phyloP scores from a whole-genome alignment of 768 basidiomycete genomes.

The Phlegmacium glaucopus region DNA sequence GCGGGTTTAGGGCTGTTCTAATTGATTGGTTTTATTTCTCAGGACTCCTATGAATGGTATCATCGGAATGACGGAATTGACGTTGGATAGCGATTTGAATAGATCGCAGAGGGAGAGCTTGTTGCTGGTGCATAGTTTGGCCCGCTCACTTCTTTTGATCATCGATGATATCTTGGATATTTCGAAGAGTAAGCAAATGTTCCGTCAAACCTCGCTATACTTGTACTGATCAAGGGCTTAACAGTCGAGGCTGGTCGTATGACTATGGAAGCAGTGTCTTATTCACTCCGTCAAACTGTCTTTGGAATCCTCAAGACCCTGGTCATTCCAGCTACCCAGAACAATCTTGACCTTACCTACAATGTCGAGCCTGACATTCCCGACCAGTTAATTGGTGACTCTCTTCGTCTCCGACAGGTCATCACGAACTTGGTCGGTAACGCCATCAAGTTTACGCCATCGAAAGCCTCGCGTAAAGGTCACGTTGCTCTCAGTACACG shows the following conservation, averaged over 20 bases:
- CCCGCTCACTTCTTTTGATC: conserved; percentile 88
- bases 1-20: background rate
- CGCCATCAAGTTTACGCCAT: conserved; percentile 95
- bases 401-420: conserved; percentile 89
- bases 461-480: conserved; percentile 74
- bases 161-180: conserved; percentile 99
- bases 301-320: conserved; percentile 98
- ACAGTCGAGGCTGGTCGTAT: conserved; percentile 97
- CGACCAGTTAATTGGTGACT: conserved; percentile 96
- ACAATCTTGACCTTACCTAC: conserved; percentile 93
- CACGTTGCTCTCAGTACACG: conserved; percentile 89
- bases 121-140: conserved; percentile 91
- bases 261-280: conserved; percentile 99
- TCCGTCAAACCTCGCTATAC: background rate
- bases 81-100: conserved; percentile 93
- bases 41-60: conserved; percentile 99
- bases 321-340: conserved; percentile 95
- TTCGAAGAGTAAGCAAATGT: conserved; percentile 81
- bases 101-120: conserved; percentile 93
- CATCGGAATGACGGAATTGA: conserved; percentile 99
- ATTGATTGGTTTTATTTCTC: conserved; percentile 1
- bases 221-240: conserved; percentile 9
- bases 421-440: conserved; percentile 96
- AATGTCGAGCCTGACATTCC: conserved; percentile 95
- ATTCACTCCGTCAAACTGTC: conserved; percentile 94